Base-by-base conservation (phyloP, 306 rosid genomes). In the Quillaja saponaria region DNA sequence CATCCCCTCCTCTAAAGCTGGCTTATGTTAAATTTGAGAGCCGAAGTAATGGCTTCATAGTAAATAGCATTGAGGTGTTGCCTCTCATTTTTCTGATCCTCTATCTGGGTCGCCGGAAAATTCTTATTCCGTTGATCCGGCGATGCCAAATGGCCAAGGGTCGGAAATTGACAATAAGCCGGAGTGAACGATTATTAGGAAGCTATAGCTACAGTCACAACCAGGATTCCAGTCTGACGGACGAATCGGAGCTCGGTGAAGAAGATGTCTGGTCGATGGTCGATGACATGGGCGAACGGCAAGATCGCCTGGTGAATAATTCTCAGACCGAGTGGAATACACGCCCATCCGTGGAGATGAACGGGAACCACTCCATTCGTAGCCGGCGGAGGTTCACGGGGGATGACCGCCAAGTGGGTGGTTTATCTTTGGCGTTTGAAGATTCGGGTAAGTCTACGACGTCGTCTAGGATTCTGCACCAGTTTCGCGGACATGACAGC, bases 221-320 rank as follows among this genome's bases (percentile, higher is more conserved):
- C 73, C 77, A 81, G 10, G 44, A 17, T 33, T 74, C 87, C 19
- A 28, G 40, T 18, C 72, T 70, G 37, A 48, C 31, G 8, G 92
- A 79, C 34, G 46, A 82, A 0, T 65, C 86, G 54, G 99, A 92
- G 80, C 79, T 92, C 73, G 81, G 74, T 7, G 99, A 89, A 57
- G 96, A 84, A 40, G 99, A 92, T 55, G 68, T 92, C 28, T 92
- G 99, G 99, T 79, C 87, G 11, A 68, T 81, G 25, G 79, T 64
- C 10, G 90, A 74, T 2, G 75, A 34, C 31, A 31, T 52, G 16
- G 46, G 39, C 59, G 78, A 72, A 25, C 13, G 46, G 13, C 75
- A 68, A 9, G 76, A 73, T 19, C 49, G 16, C 19, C 57, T 18
- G 1, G 41, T 33, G 4, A 70, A 55, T 18, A 28, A 13, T 31